These are phyloP conservation scores for Alnus rubra DNA, from an alignment of 306 rosid genomes.

Conservation along the genomic window DNA sequence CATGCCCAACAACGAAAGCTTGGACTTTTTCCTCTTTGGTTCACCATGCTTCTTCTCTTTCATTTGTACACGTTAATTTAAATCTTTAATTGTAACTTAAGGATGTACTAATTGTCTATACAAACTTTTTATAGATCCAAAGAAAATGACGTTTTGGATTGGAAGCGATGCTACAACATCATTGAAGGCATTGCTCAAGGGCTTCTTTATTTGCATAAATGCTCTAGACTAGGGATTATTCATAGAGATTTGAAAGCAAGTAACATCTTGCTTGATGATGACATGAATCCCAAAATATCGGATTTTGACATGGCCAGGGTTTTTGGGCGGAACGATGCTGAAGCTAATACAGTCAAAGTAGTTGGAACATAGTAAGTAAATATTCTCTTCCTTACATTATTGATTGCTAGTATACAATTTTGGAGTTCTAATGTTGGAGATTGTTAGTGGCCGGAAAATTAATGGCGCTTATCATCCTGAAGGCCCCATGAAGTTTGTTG, in stretches of 20 bases:
- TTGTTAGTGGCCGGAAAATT: too few species aligned
- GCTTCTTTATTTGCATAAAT: constrained; percentile 5
- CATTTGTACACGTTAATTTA: too few species aligned
- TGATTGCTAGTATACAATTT: too few species aligned
- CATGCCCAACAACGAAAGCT: not conserved
- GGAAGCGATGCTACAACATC: not conserved
- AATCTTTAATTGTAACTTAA: not conserved
- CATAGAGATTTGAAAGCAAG: constrained; percentile 16
- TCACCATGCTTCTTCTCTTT: not conserved
- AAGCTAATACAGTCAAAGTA: not conserved
- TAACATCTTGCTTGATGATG: constrained; percentile 10
- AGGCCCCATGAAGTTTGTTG: too few species aligned
- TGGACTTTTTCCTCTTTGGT: not conserved
- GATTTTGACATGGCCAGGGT: not conserved
- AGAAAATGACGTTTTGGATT: not conserved
- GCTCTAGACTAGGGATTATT: constrained; percentile 3
- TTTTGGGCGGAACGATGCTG: not conserved
- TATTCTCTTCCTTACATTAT: not conserved
- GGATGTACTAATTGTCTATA: not conserved
- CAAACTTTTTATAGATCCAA: not conserved
- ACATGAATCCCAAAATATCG: constrained; percentile 14
- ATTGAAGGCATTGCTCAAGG: constrained; percentile 17
- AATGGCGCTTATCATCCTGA: too few species aligned
- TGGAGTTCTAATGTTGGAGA: too few species aligned
- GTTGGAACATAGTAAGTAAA: not conserved